Evolutionary conservation across 116 monocot genomes (phyloP), one percentile per base, ranked within the genome.

Genomic region (Zostera marina): DNA sequence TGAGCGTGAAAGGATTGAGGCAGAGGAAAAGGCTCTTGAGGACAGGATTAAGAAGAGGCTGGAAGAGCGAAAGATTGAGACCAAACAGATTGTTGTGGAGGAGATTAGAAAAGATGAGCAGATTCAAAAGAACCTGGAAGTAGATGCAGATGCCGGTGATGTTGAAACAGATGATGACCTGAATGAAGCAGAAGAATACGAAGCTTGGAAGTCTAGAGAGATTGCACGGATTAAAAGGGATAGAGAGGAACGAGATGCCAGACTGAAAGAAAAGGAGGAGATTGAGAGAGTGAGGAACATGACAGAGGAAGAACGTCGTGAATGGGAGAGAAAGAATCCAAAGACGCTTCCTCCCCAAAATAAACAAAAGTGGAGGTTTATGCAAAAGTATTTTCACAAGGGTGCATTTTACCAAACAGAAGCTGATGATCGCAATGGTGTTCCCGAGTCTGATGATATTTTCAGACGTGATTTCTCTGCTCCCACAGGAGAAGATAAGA

Each of bases 381-480:
- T 93, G 93, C 93, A 93, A 71, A 93, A 93, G 59, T 93, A 93
- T 24, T 93, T 74, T 57, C 93, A 93, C 65, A 88, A 88, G 64
- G 93, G 93, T 58, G 93, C 88, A 3, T 93, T 88, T 74, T 93
- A 84, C 58, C 93, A 93, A 70, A 53, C 76, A 0, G 73, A 79
- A 8, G 47, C 66, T 39, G 93, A 88, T 63, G 93, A 92, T 41
- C 69, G 19, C 23, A 68, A 72, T 5, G 74, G 56, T 8, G 79
- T 83, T 11, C 83, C 76, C 14, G 66, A 63, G n/a, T 13, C 72
- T 14, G 92, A 76, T 62, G 58, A 71, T 1, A 93, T 93, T 21
- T 93, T 63, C 68, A 44, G 8, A 0, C 76, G 88, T 14, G 93
- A 93, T 52, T 93, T 77, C 79, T 93, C 93, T 0, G 72, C 69